A percentile compares a stretch with the other conserved stretches of the same genome.
These are phyloP conservation scores for Phytophthora gonapodyides DNA, from an alignment of 352 stramenopile species.

Conservation along the genomic window DNA sequence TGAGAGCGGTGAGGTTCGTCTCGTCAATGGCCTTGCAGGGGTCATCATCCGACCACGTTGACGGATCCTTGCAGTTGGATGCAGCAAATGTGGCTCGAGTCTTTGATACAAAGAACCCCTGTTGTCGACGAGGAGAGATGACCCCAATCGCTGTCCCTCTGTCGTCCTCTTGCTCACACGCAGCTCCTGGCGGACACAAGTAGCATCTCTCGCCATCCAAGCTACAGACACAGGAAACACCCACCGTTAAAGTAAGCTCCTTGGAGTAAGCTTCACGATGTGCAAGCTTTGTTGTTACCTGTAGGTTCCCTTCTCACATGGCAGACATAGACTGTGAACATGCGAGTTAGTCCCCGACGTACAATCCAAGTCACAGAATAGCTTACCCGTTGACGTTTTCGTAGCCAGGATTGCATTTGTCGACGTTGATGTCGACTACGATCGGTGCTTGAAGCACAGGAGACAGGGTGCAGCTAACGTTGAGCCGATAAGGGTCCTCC, in stretches of 20 bases:
- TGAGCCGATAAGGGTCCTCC: slow-evolving; percentile 40
- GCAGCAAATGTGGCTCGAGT: slow-evolving; percentile 45
- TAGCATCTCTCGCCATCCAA: slow-evolving; percentile 70
- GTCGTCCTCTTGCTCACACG: slow-evolving; percentile 46
- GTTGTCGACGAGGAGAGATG: slow-evolving; percentile 40
- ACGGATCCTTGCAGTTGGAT: slow-evolving; percentile 43
- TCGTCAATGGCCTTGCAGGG: slow-evolving; percentile 49
- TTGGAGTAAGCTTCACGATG: background rate
- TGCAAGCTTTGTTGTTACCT: slow-evolving; percentile 37
- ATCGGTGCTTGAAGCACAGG: slow-evolving; percentile 7
- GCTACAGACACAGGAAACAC: slow-evolving; percentile 32
- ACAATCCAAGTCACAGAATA: background rate
- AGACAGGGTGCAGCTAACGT: slow-evolving; percentile 47
- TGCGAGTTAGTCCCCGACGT: slow-evolving; percentile 7
- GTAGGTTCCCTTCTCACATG: slow-evolving; percentile 68
- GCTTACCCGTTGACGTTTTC: slow-evolving; percentile 64
- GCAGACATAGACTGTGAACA: slow-evolving; percentile 45
- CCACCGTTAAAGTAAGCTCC: background rate
- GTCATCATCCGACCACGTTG: slow-evolving; percentile 47
- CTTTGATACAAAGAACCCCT: slow-evolving; percentile 57
- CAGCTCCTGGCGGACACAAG: slow-evolving; percentile 56
- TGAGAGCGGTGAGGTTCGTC: slow-evolving; percentile 37
- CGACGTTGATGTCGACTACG: slow-evolving; percentile 50
- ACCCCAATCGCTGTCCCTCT: slow-evolving; percentile 44
- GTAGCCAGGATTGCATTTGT: slow-evolving; percentile 62